Evolutionary conservation across 2,329 filamentous ascomycete species (phyloP), one percentile per base, ranked within the genome.

Genomic region (Scedosporium boydii): DNA sequence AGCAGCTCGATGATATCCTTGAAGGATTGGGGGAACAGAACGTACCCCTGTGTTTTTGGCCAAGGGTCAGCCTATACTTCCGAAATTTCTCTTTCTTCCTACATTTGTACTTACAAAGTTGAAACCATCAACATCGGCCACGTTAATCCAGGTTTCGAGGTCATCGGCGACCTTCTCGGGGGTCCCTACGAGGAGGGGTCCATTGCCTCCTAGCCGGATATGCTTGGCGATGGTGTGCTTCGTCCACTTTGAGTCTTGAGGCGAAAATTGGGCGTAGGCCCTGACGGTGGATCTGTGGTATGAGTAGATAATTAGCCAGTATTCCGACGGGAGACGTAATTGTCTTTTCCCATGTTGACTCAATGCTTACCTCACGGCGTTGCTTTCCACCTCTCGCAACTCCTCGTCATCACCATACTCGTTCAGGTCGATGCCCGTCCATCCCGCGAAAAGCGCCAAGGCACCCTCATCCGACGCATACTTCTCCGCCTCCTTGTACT

Each of bases 71-170:
- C 6, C 6, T 2, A 1, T 14, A 58, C 69, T 44, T 64, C 6
- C 29, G 6, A 51, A 14, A 12, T 10, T 5, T 3, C 6, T 48
- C 21, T 5, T 12, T 6, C 10, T 5, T 6, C 10, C 4, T 57
- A 7, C 2, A 5, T 21, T n/a, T 72, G 82, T 75, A 59, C 41
- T 26, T 70, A 86, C 86, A 70, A 91, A 80, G 69, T 91, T 91
- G 73, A 91, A 91, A 0, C 88, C 88, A 69, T 91, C 88, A 1
- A 91, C 81, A 66, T 89, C 88, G 0, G 85, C 87, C 70, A 89
- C 87, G 5, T 76, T 69, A 0, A 90, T 77, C 87, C 88, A 91
- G 0, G 77, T 73, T 72, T 91, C 85, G 62, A 91, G 77, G 53
- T 82, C 80, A 69, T 91, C 87, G 0, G 86, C 88, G 1, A 90